Evolutionary conservation across 2,329 filamentous ascomycete species (phyloP), one percentile per base, ranked within the genome.

Genomic region (Huntiella abstrusa): DNA sequence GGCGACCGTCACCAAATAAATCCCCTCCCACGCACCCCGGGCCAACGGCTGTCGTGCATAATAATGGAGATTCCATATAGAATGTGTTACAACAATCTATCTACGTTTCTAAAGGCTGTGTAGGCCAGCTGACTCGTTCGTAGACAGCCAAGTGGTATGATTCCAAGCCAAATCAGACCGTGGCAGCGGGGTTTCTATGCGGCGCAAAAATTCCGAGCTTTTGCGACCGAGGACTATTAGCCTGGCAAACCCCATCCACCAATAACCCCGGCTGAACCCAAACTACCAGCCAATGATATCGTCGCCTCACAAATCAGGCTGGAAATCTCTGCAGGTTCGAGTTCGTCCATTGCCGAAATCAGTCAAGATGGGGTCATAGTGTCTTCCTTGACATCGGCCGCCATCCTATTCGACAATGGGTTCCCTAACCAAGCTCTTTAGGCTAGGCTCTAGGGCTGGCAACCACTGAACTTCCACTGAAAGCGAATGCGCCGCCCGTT

Each of bases 351-450:
- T 43, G 33, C 41, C 32, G 32, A 16, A 13, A 33, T 28, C 22
- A 28, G 22, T 28, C 22, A 28, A 28, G 22, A 28, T 28, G 22
- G 32, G 32, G 32, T 33, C 40, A 41, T 41, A 34, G 41, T 41
- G 3, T 28, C 55, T 28, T 28, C 8, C 22, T 28, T 53, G 50
- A 53, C 57, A 54, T 54, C 55, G 59, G 55, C 58, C 56, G 62
- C 60, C 62, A 62, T 58, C 59, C 61, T 60, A 64, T 63, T 64
- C 63, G 58, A 59, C 56, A 55, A 54, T 55, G 52, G 22, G 22
- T 28, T 28, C 22, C 22, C 22, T 28, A 28, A 28, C 22, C 6
- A 28, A 28, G 22, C 22, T 28, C 22, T 28, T 28, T 28, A 28
- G 22, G 22, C 22, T 10, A 28, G 22, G 22, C 10, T 28, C 6